Base-by-base conservation (phyloP, 768 basidiomycete species). In the Xerocomellus amylosporus region DNA sequence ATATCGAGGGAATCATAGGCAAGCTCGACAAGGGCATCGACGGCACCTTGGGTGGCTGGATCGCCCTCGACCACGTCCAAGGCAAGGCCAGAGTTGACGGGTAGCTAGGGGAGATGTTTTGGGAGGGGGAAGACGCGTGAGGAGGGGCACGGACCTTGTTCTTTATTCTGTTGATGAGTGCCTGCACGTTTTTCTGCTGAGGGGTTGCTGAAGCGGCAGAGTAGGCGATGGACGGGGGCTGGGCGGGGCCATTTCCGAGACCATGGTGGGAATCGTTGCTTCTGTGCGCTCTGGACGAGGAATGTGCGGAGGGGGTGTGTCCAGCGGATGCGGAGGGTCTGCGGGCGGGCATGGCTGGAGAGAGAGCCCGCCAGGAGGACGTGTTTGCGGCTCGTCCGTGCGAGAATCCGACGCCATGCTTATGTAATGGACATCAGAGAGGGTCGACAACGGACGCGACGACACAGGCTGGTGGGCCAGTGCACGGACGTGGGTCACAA, bases 161-260 rank as follows among this genome's bases (percentile, higher is more conserved):
- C 73, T 85, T 88, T 65, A 95, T 73, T 64, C 92, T 79, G 63
- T 83, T 86, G 34, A 95, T 89, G 58, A 95, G 75, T 8, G 85
- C 85, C 58, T 85, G 81, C 33, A 94, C 85, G 49, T 91, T 83
- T 77, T 86, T 91, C 73, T 90, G 87, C 66, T 94, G 88, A 2
- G 87, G 86, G 2, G 82, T 83, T 8, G 79, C 64, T 14, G 70
- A 67, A 30, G 64, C 62, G 17, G 73, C 61, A 30, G 74, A 70
- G 63, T 76, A 77, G 47, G 72, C 72, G 54, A 71, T 55, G 43
- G 71, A 72, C 8, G 71, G 69, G 15, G 71, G 70, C 24, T 73
- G 70, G 5, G 66, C 4, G 46, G 65, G 65, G 22, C 67, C 71
- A 39, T 67, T 71, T 39, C 61, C 68, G 58, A 68, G 59, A 14